Evolutionary conservation across 371 early-diverging fungal species (phyloP).

Genomic region (Ecytonucleospora hepatopenaei): DNA sequence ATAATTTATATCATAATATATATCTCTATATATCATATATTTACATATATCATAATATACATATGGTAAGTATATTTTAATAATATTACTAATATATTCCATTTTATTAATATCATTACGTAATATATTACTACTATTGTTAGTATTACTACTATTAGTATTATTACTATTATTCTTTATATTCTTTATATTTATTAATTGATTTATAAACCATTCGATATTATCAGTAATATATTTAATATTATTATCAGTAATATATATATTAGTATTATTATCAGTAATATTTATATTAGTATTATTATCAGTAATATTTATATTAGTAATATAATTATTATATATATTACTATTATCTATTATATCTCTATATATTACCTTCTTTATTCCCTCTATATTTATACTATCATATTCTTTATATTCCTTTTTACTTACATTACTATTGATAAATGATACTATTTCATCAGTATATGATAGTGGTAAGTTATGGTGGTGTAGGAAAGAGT

Average conservation of each 20-base stretch:
- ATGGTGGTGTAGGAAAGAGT: constrained; percentile 38
- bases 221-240: no score
- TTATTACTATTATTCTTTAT: not conserved
- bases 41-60: constrained; percentile 48
- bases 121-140: constrained; percentile 1
- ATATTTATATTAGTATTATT: no score
- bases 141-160: not conserved
- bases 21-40: constrained; percentile 39
- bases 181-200: constrained; percentile 5
- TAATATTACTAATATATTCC: constrained; percentile 6
- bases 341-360: no score
- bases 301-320: no score
- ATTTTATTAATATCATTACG: constrained; percentile 25
- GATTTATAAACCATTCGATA: no score
- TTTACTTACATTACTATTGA: constrained; percentile 47
- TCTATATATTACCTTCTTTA: constrained; percentile 33
- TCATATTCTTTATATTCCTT: constrained; percentile 35
- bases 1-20: constrained; percentile 44
- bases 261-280: no score
- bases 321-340: no score
- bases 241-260: no score
- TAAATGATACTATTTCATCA: constrained; percentile 53
- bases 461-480: constrained; percentile 31
- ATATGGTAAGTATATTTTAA: no score
- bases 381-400: constrained; percentile 39